Conservation (phyloP, 2,329 filamentous ascomycete species). For the Aspergillus tubingensis region DNA sequence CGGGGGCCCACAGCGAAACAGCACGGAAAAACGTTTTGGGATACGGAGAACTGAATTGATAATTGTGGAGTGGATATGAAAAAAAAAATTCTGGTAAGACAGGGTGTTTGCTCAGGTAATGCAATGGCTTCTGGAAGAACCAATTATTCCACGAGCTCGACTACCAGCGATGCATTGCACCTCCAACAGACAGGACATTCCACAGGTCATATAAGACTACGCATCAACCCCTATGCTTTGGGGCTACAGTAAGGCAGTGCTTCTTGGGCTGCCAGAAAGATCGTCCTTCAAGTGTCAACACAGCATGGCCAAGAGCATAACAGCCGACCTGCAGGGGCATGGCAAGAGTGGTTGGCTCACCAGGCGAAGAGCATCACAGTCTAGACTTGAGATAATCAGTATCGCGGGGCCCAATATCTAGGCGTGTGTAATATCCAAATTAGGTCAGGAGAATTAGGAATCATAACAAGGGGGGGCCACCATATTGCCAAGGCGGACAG, state of each 20-base stretch:
- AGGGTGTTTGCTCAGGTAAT: not conserved
- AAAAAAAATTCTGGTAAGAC: not conserved
- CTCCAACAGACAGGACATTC: not conserved
- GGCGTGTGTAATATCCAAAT: constrained; percentile 2
- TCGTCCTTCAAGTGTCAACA: constrained; percentile 1
- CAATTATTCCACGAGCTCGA: not conserved
- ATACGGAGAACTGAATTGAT: not conserved
- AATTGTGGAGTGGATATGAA: not conserved
- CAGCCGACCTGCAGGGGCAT: not conserved
- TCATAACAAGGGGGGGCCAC: constrained; percentile 17
- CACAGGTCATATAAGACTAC: not conserved
- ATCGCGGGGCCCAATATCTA: constrained; percentile 8
- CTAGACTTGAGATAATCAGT: constrained; percentile 7
- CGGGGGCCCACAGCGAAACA: not conserved
- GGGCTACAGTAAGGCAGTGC: not conserved
- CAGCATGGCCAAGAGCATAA: constrained; percentile 13
- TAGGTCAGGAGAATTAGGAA: constrained; percentile 12
- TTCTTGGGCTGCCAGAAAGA: constrained; percentile 7
- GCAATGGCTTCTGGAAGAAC: not conserved
- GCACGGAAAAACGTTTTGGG: not conserved
- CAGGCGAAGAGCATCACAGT: constrained; percentile 4
- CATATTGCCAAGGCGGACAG: constrained; percentile 8
- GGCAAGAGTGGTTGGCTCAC: constrained; percentile 16
- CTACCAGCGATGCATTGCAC: not conserved
- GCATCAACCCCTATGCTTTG: not conserved